Conservation (phyloP, 768 basidiomycete species). For the Tricholoma matsutake region DNA sequence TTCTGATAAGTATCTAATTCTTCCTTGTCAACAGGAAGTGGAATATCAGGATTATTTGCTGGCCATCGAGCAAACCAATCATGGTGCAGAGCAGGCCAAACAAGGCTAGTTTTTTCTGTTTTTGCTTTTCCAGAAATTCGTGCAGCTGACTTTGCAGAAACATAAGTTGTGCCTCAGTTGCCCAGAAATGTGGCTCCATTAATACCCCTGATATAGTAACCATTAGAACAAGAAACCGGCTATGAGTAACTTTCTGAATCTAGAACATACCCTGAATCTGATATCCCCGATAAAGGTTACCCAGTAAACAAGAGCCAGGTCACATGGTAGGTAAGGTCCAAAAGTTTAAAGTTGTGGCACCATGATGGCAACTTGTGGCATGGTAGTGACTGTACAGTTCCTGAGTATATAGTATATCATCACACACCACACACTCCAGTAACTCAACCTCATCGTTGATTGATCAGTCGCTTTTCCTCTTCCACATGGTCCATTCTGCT, state of each 20-base stretch:
- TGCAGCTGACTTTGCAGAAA: neutral
- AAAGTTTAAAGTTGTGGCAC: too few species aligned
- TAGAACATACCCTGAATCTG: neutral
- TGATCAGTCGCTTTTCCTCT: neutral
- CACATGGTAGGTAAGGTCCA: neutral
- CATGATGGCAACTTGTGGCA: neutral
- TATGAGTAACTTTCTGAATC: neutral
- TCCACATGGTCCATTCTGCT: neutral
- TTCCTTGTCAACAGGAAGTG: neutral
- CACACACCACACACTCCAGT: neutral
- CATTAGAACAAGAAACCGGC: neutral
- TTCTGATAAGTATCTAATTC: neutral
- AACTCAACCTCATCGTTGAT: neutral
- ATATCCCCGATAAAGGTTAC: too few species aligned
- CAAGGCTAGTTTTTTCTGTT: neutral
- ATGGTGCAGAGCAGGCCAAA: neutral
- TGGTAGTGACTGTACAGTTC: neutral
- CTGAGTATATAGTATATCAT: neutral
- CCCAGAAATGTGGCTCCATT: neutral
- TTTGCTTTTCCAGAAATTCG: slow-evolving; percentile 1
- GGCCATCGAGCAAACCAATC: neutral
- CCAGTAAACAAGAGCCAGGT: neutral
- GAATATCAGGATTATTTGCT: neutral
- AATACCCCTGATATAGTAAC: too few species aligned
- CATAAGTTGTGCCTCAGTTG: neutral